Conservation (phyloP, 1,284 basidiomycete species). For the Phenoliferia sp. region DNA sequence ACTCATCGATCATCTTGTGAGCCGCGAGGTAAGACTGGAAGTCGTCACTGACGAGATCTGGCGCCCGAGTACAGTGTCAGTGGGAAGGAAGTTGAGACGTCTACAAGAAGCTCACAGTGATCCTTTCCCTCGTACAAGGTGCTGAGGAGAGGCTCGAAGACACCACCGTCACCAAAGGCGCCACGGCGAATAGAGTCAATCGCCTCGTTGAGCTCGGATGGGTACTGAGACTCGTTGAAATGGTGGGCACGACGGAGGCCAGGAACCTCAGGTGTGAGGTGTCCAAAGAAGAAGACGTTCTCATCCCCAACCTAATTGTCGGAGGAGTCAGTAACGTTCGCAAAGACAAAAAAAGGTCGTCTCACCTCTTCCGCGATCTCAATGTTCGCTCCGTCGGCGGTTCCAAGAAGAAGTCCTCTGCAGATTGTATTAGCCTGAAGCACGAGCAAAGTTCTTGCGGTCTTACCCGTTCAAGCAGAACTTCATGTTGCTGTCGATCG, state of each 20-base stretch:
- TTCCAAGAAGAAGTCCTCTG: slow-evolving; percentile 68
- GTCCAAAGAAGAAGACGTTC: slow-evolving; percentile 48
- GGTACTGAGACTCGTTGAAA: slow-evolving; percentile 22
- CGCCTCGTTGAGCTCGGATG: slow-evolving; percentile 29
- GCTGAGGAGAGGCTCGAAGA: slow-evolving; percentile 32
- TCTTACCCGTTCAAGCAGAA: slow-evolving; percentile 49
- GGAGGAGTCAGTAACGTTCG: not conserved
- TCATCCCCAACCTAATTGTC: slow-evolving; percentile 47
- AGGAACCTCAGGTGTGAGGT: slow-evolving; percentile 45
- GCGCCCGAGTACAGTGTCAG: slow-evolving; percentile 15
- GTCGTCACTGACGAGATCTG: slow-evolving; percentile 76
- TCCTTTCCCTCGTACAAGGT: slow-evolving; percentile 33
- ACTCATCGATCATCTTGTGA: slow-evolving; percentile 75
- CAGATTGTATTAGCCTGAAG: slow-evolving; percentile 39
- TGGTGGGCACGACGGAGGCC: slow-evolving; percentile 26
- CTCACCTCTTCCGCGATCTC: slow-evolving; percentile 89
- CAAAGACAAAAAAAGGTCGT: slow-evolving; percentile 40
- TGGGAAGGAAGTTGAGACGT: slow-evolving; percentile 57
- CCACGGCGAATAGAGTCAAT: slow-evolving; percentile 33
- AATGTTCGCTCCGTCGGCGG: slow-evolving; percentile 80
- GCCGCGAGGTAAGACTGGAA: slow-evolving; percentile 84
- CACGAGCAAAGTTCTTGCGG: slow-evolving; percentile 30
- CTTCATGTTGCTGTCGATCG: slow-evolving; percentile 98
- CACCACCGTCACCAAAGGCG: slow-evolving; percentile 28
- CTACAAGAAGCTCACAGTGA: slow-evolving; percentile 18